phyloP scores from a whole-genome alignment of 345 rosid species.

The Cardamine occulta region DNA sequence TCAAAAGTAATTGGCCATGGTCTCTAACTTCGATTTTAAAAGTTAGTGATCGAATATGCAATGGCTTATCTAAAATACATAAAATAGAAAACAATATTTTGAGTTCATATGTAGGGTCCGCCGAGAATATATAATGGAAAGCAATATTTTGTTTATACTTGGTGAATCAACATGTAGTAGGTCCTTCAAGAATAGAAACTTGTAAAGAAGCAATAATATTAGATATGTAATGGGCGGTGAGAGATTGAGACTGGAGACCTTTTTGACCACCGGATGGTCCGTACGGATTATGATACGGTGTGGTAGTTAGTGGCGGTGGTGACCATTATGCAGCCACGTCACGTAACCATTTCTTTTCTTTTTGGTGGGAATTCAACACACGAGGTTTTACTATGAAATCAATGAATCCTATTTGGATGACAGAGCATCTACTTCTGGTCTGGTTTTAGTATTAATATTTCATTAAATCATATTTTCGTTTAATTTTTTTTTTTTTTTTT shows the following conservation, averaged over 20 bases:
- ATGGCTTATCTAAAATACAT: too few species aligned
- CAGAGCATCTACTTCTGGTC: conserved; percentile 23
- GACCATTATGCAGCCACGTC: conserved; percentile 31
- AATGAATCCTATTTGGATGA: conserved; percentile 14
- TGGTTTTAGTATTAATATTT: neutral
- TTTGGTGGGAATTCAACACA: conserved; percentile 15
- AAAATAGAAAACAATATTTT: too few species aligned
- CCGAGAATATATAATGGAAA: neutral
- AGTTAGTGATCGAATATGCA: too few species aligned
- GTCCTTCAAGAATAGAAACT: neutral
- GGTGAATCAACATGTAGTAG: conserved; percentile 1
- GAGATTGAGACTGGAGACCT: conserved; percentile 13
- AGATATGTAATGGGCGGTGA: conserved; percentile 16
- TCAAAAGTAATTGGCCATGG: too few species aligned
- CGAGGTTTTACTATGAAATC: conserved; percentile 28
- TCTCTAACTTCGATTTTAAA: too few species aligned
- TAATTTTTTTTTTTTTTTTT: too few species aligned
- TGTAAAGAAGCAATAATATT: neutral
- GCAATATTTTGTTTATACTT: neutral
- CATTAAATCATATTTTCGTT: too few species aligned
- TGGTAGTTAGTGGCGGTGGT: conserved; percentile 40
- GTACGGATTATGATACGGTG: conserved; percentile 31
- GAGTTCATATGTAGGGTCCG: neutral
- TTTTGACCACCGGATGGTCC: conserved; percentile 34
- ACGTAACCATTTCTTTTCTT: neutral